A percentile compares a stretch with the other conserved stretches of the same genome.
phyloP scores from a whole-genome alignment of 805 yeast genomes.

The Candida xyloterini region DNA sequence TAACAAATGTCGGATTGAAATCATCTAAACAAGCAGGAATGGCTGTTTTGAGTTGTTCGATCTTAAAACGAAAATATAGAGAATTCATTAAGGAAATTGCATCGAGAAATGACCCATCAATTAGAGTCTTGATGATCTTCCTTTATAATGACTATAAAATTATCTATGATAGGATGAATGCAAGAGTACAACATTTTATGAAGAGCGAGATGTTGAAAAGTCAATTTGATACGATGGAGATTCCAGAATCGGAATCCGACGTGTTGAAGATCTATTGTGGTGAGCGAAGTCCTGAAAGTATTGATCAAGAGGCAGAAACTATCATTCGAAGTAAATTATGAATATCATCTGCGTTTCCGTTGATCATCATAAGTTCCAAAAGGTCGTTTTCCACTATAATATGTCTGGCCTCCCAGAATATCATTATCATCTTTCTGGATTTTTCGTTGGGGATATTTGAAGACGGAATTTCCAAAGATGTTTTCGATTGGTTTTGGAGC shows the following conservation, averaged over 20 bases:
- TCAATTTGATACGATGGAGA: slow-evolving; percentile 71
- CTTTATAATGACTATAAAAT: slow-evolving; percentile 62
- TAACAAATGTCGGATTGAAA: slow-evolving; percentile 45
- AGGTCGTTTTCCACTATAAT: slow-evolving; percentile 13
- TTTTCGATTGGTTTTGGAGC: slow-evolving; percentile 65
- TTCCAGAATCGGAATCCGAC: slow-evolving; percentile 44
- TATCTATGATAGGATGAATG: slow-evolving; percentile 55
- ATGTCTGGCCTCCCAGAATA: slow-evolving; percentile 41
- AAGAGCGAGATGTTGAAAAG: slow-evolving; percentile 79
- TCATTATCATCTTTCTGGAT: slow-evolving; percentile 87
- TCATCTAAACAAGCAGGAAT: slow-evolving; percentile 18
- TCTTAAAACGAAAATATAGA: slow-evolving; percentile 74
- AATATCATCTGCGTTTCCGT: slow-evolving; percentile 14
- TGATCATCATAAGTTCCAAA: slow-evolving; percentile 16
- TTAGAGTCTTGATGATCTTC: slow-evolving; percentile 59
- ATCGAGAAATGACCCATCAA: slow-evolving; percentile 12
- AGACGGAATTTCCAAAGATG: slow-evolving; percentile 72
- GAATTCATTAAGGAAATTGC: slow-evolving; percentile 48
- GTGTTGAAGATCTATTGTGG: slow-evolving; percentile 22
- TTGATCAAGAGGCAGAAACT: slow-evolving; percentile 13
- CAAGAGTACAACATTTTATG: slow-evolving; percentile 82
- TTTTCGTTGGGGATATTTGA: slow-evolving; percentile 81
- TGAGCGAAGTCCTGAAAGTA: slow-evolving; percentile 12
- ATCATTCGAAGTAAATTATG: neutral
- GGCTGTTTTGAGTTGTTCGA: slow-evolving; percentile 75